Percentiles rank a stretch among this genome's conserved stretches.
These are phyloP conservation scores for Davidsoniella eucalypti DNA, from an alignment of 2,329 filamentous ascomycete genomes.

Conservation along the genomic window DNA sequence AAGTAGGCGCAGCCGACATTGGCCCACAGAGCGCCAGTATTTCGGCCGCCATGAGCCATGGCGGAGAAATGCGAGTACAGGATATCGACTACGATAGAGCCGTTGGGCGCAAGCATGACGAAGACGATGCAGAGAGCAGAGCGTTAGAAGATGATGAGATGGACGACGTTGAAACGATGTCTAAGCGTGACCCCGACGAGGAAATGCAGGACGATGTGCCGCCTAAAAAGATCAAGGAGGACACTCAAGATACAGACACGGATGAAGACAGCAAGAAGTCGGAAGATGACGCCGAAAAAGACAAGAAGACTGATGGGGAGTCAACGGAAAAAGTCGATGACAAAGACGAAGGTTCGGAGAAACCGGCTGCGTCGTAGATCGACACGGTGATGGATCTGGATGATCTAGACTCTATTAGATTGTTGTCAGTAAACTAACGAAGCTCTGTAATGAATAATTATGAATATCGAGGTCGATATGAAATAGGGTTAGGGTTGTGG, in stretches of 20 bases:
- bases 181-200: slow-evolving; percentile 38
- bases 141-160: slow-evolving; percentile 18
- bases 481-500: too few relatives aligned
- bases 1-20: slow-evolving; percentile 74
- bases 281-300: background rate
- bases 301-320: background rate
- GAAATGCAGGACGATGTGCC: slow-evolving; percentile 23
- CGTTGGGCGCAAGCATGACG: slow-evolving; percentile 33
- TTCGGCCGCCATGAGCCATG: slow-evolving; percentile 16
- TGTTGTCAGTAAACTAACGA: too few relatives aligned
- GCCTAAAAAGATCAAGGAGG: slow-evolving; percentile 31
- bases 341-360: background rate
- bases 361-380: too few relatives aligned
- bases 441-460: too few relatives aligned
- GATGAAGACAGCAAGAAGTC: background rate
- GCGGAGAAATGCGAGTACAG: slow-evolving; percentile 20
- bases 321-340: background rate
- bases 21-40: slow-evolving; percentile 47
- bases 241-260: background rate
- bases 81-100: slow-evolving; percentile 45
- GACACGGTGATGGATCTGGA: too few relatives aligned
- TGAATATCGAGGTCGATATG: too few relatives aligned
- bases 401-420: too few relatives aligned
- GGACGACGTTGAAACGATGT: slow-evolving; percentile 21
- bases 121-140: slow-evolving; percentile 16